These are phyloP conservation scores for Hortaea sp. DNA, from an alignment of 2,329 filamentous ascomycete genomes.

Conservation along the genomic window DNA sequence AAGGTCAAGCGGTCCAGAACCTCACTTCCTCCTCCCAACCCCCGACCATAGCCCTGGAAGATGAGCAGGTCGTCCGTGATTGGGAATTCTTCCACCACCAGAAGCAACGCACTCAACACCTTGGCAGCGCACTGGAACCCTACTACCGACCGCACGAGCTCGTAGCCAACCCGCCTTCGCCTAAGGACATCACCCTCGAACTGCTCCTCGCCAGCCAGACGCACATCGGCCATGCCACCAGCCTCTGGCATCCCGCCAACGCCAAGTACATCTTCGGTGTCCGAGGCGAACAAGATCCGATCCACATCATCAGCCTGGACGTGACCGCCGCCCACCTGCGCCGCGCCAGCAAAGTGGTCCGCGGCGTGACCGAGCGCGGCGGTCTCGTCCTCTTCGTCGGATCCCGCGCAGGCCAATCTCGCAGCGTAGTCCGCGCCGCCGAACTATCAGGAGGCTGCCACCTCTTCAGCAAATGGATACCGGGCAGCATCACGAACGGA, in stretches of 20 bases:
- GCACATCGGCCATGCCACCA: slow-evolving; percentile 83
- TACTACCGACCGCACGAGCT: slow-evolving; percentile 59
- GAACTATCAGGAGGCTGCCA: slow-evolving; percentile 71
- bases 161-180: slow-evolving; percentile 60
- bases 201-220: slow-evolving; percentile 78
- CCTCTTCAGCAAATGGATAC: slow-evolving; percentile 85
- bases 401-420: slow-evolving; percentile 70
- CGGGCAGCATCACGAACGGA: slow-evolving; percentile 85
- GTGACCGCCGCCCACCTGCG: slow-evolving; percentile 78
- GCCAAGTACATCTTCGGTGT: slow-evolving; percentile 89
- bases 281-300: slow-evolving; percentile 46
- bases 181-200: slow-evolving; percentile 78
- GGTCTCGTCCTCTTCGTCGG: slow-evolving; percentile 87
- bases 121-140: slow-evolving; percentile 32
- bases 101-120: slow-evolving; percentile 24
- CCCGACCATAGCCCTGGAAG: slow-evolving; percentile 1
- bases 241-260: slow-evolving; percentile 90
- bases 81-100: slow-evolving; percentile 35
- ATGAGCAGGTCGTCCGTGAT: slow-evolving; percentile 28
- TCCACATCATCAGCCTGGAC: slow-evolving; percentile 74
- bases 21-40: background rate
- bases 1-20: slow-evolving; percentile 2
- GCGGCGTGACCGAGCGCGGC: slow-evolving; percentile 71
- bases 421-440: slow-evolving; percentile 71
- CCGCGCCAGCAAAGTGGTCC: slow-evolving; percentile 85